Evolutionary conservation across 257 asterid genomes (phyloP).

Genomic region (Solanum lycopersicoides): DNA sequence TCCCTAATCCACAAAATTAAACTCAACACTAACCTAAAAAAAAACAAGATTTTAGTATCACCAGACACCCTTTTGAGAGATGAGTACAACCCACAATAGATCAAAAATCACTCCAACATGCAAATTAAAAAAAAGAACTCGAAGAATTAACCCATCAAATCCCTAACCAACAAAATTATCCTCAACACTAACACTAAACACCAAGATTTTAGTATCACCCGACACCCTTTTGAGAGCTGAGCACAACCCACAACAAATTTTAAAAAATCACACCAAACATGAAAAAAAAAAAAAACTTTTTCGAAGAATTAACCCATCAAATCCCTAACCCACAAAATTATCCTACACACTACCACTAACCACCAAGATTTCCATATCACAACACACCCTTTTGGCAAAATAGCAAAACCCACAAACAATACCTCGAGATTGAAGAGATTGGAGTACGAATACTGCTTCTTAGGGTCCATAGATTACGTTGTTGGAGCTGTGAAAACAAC

Average conservation of each 20-base stretch:
- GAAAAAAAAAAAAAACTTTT: conserved; percentile 11
- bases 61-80: background rate
- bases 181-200: background rate
- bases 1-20: background rate
- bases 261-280: background rate
- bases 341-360: background rate
- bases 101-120: background rate
- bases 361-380: background rate
- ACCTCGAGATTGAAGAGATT: conserved; percentile 91
- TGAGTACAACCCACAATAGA: background rate
- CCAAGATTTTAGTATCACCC: conserved; percentile 1
- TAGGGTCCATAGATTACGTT: conserved; percentile 66
- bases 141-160: background rate
- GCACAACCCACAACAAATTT: background rate
- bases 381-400: background rate
- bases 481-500: conserved; percentile 8
- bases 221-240: background rate
- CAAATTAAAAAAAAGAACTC: background rate
- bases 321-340: background rate
- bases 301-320: background rate
- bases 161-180: background rate
- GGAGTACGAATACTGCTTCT: conserved; percentile 42
- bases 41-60: conserved; percentile 3
- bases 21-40: background rate
- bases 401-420: background rate